Percentiles rank a stretch among this genome's conserved stretches.
Evolutionary conservation across 2,329 filamentous ascomycete species (phyloP).

Genomic region (Coniosporium uncinatum): DNA sequence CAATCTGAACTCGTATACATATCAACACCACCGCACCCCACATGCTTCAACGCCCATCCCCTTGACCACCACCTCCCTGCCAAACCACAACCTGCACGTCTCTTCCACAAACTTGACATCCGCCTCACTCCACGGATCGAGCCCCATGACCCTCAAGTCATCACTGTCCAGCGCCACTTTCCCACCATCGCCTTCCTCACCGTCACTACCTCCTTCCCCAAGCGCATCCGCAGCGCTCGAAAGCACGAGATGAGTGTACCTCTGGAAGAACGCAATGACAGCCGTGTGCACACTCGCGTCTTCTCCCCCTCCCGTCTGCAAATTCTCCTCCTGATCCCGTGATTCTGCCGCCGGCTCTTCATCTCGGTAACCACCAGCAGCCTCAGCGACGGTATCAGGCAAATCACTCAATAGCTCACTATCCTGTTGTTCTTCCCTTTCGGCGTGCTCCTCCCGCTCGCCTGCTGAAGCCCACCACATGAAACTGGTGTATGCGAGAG

Average conservation of each 20-base stretch:
- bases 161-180: conserved; percentile 45
- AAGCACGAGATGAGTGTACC: conserved; percentile 63
- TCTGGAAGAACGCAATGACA: conserved; percentile 78
- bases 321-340: neutral
- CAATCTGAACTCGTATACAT: no score
- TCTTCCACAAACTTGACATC: conserved; percentile 66
- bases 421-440: conserved; percentile 47
- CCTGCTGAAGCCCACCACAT: conserved; percentile 90
- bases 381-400: conserved; percentile 14
- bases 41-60: conserved; percentile 70
- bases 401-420: conserved; percentile 35
- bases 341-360: conserved; percentile 30
- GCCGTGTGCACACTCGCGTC: conserved; percentile 56
- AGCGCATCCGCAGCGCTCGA: conserved; percentile 54
- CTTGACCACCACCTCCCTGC: conserved; percentile 55
- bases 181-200: conserved; percentile 29
- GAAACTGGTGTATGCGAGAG: conserved; percentile 75
- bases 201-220: conserved; percentile 23
- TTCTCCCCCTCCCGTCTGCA: conserved; percentile 8
- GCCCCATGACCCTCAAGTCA: conserved; percentile 64
- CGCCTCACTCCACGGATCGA: conserved; percentile 70
- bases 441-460: conserved; percentile 54
- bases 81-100: conserved; percentile 60
- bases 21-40: conserved; percentile 61
- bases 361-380: conserved; percentile 35